Evolutionary conservation across 1,284 basidiomycete species (phyloP).

Genomic region (Cryptococcus sp.): DNA sequence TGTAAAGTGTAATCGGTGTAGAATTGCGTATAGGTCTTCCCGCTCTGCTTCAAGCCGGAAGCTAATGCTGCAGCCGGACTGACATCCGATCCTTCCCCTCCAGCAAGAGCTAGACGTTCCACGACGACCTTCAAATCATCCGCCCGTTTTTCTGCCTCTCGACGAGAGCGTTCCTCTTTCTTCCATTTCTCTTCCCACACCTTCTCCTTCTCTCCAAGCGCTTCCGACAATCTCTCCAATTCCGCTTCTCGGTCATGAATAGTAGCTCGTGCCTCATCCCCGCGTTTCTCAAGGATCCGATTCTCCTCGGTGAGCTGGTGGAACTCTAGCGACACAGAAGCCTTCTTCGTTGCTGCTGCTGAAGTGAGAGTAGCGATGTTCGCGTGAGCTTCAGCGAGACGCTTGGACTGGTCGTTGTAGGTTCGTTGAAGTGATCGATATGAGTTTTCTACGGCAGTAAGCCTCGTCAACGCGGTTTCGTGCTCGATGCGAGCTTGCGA

Average conservation of each 20-base stretch:
- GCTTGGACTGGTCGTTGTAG: conserved; percentile 44
- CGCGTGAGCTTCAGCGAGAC: conserved; percentile 45
- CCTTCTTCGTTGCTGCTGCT: conserved; percentile 45
- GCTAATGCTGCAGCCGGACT: conserved; percentile 85
- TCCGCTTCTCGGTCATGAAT: conserved; percentile 50
- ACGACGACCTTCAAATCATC: conserved; percentile 51
- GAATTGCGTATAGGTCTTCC: conserved; percentile 64
- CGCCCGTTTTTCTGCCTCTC: conserved; percentile 52
- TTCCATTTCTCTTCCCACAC: conserved; percentile 51
- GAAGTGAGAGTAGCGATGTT: conserved; percentile 48
- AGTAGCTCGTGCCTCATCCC: conserved; percentile 41
- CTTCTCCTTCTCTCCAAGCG: conserved; percentile 51
- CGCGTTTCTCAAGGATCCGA: conserved; percentile 40
- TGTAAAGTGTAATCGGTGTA: conserved; percentile 80
- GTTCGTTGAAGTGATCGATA: conserved; percentile 39
- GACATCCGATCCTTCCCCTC: conserved; percentile 49
- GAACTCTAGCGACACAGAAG: conserved; percentile 37
- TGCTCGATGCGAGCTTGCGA: conserved; percentile 39
- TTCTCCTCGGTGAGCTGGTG: conserved; percentile 45
- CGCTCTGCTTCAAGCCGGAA: conserved; percentile 61
- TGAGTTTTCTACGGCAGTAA: conserved; percentile 34
- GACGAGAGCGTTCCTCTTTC: conserved; percentile 50
- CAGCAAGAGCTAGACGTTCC: conserved; percentile 46
- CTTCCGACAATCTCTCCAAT: conserved; percentile 42
- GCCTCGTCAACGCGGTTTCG: conserved; percentile 33